These are phyloP conservation scores for Phylloporus sp. DNA, from an alignment of 768 basidiomycete species.

Conservation along the genomic window DNA sequence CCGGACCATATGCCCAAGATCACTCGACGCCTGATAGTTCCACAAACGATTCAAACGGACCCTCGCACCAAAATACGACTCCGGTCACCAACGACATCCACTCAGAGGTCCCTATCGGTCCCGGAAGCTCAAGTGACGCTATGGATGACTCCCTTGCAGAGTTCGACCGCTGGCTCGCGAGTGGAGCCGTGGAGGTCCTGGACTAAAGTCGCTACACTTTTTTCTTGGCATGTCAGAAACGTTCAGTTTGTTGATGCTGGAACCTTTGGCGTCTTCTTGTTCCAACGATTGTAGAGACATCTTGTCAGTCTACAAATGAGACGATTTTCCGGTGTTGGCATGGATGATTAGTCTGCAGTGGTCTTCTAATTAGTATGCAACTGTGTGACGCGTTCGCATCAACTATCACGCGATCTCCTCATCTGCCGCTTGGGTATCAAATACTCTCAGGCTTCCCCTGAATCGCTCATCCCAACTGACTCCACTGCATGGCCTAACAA, in stretches of 20 bases:
- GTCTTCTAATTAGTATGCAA: too few species aligned
- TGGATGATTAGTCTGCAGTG: too few species aligned
- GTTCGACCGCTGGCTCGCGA: slow-evolving; percentile 64
- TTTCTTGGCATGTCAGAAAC: too few species aligned
- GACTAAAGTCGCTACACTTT: slow-evolving; percentile 10
- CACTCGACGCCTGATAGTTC: neutral
- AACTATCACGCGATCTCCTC: too few species aligned
- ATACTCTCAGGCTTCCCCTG: slow-evolving; percentile 54
- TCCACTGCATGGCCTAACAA: slow-evolving; percentile 56
- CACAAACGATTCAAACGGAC: neutral
- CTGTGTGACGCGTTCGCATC: too few species aligned
- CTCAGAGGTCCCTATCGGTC: neutral
- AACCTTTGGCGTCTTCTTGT: too few species aligned
- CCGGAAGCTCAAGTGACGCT: slow-evolving; percentile 7
- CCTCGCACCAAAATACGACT: neutral
- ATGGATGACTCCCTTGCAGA: slow-evolving; percentile 53
- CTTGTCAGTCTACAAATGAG: too few species aligned
- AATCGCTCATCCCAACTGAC: slow-evolving; percentile 80
- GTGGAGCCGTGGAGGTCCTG: slow-evolving; percentile 52
- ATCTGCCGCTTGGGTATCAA: slow-evolving; percentile 38
- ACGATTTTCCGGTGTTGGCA: too few species aligned
- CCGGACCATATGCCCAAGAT: neutral
- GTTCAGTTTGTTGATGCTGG: too few species aligned
- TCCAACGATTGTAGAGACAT: too few species aligned
- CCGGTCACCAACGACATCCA: neutral